These are phyloP conservation scores for Leavenworthia alabamica DNA, from an alignment of 345 rosid species.

Conservation along the genomic window DNA sequence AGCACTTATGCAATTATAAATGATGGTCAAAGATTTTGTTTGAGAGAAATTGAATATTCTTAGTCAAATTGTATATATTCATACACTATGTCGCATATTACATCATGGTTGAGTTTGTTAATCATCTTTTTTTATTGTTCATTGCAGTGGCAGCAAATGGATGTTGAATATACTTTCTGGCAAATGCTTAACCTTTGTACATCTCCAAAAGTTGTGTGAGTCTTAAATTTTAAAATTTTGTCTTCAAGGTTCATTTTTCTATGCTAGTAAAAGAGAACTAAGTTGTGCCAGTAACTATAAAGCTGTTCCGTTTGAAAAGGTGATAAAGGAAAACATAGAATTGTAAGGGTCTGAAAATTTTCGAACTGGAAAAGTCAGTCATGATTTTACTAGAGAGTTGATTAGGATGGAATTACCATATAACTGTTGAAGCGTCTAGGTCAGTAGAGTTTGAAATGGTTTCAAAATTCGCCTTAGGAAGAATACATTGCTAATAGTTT, in stretches of 20 bases:
- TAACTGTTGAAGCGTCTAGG: neutral
- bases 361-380: neutral
- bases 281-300: too few species aligned
- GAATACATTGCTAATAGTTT: neutral
- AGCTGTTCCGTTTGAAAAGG: neutral
- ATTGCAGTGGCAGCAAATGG: slow-evolving; percentile 99
- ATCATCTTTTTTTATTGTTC: slow-evolving; percentile 18
- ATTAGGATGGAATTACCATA: neutral
- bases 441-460: slow-evolving; percentile 10
- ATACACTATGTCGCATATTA: slow-evolving; percentile 1
- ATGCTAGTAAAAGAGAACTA: neutral
- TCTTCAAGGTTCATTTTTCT: neutral
- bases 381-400: neutral
- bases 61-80: neutral
- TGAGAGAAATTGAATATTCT: neutral
- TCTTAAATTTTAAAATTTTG: neutral
- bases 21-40: neutral
- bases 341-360: neutral
- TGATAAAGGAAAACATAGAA: neutral
- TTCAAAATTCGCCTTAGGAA: neutral
- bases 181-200: slow-evolving; percentile 98
- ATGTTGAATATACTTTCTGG: slow-evolving; percentile 98
- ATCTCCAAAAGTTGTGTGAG: slow-evolving; percentile 98
- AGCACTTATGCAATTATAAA: neutral
- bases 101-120: neutral